Percentiles rank a stretch among this genome's conserved stretches.
Evolutionary conservation across 108 stramenopile species (phyloP).

Genomic region (Craspedostauros australis): DNA sequence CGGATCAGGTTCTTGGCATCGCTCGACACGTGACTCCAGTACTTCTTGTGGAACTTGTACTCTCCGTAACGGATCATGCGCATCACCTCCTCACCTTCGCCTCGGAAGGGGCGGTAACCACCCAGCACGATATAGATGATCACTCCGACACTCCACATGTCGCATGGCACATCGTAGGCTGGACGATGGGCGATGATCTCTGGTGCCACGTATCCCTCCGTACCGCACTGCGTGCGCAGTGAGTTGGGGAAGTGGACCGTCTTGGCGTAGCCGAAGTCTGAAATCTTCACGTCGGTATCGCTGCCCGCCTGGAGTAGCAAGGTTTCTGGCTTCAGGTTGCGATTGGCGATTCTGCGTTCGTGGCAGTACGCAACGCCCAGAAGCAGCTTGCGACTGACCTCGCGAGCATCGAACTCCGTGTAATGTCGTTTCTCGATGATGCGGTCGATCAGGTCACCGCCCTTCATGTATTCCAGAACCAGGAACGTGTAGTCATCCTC

Average conservation of each 20-base stretch:
- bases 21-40: conserved; percentile 72
- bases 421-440: conserved; percentile 75
- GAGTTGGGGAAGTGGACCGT: conserved; percentile 54
- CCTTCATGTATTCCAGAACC: conserved; percentile 71
- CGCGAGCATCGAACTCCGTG: conserved; percentile 66
- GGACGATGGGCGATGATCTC: conserved; percentile 64
- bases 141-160: conserved; percentile 97
- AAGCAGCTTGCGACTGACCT: conserved; percentile 51
- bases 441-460: conserved; percentile 92
- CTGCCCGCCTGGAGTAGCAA: conserved; percentile 75
- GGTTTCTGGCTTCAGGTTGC: conserved; percentile 87
- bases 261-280: conserved; percentile 96
- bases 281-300: conserved; percentile 91
- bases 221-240: conserved; percentile 77
- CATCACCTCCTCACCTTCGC: conserved; percentile 58
- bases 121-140: conserved; percentile 91
- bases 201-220: conserved; percentile 85
- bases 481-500: conserved; percentile 62
- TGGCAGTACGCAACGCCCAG: conserved; percentile 84
- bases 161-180: conserved; percentile 64
- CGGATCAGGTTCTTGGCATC: conserved; percentile 82
- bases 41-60: conserved; percentile 74
- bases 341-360: conserved; percentile 64
- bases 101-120: conserved; percentile 89
- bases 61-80: conserved; percentile 74